These are phyloP conservation scores for Silene vulgaris DNA, from an alignment of 179 eudicot genomes.

Conservation along the genomic window DNA sequence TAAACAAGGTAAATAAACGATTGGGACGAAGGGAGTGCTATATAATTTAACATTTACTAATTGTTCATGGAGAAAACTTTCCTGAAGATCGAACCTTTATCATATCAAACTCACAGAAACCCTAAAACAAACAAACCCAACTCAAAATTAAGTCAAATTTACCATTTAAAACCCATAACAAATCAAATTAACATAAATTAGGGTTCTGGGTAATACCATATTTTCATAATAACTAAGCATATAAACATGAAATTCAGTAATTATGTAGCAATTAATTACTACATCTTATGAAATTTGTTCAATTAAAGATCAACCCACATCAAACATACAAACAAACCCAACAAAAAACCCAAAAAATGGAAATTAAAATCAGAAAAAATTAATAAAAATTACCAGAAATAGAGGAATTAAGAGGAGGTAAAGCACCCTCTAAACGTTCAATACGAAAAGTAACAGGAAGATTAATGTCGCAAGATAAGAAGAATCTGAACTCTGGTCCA, in stretches of 20 bases:
- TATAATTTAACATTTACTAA: neutral
- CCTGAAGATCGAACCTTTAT: slow-evolving; percentile 3
- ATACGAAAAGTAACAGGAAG: slow-evolving; percentile 73
- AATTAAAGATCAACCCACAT: neutral
- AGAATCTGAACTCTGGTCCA: slow-evolving; percentile 71
- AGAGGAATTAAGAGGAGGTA: slow-evolving; percentile 39
- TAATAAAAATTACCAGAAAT: slow-evolving; percentile 39
- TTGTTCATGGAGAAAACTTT: neutral
- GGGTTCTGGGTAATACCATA: neutral
- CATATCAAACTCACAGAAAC: neutral
- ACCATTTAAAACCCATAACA: neutral
- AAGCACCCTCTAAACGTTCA: slow-evolving; percentile 68
- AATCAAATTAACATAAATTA: neutral
- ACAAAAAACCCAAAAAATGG: neutral
- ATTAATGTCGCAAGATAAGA: slow-evolving; percentile 81
- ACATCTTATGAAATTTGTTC: neutral
- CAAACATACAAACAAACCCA: neutral
- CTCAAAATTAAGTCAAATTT: slow-evolving; percentile 3
- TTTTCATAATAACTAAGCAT: neutral
- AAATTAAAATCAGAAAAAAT: neutral
- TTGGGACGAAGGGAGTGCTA: neutral
- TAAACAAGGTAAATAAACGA: neutral
- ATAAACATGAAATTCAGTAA: neutral
- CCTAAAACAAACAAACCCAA: neutral
- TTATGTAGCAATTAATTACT: neutral